Conservation (phyloP, 2,329 filamentous ascomycete species). For the Penicillium sp. region DNA sequence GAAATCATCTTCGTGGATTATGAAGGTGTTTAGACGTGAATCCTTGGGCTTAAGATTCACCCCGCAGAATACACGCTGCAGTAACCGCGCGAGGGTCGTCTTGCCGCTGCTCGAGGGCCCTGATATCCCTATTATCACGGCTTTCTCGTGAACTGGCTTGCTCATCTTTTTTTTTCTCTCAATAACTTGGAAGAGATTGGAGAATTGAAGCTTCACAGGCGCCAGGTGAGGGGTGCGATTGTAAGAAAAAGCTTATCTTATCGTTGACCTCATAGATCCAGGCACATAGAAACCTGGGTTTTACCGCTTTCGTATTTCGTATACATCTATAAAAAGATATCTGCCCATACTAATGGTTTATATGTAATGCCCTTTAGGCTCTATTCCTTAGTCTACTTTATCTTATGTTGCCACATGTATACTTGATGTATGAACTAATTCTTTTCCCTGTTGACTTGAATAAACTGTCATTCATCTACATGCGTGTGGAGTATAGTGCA, state of each 20-base stretch:
- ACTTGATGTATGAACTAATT: not conserved
- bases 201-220: not conserved
- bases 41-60: slow-evolving; percentile 5
- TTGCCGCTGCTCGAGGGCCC: slow-evolving; percentile 93
- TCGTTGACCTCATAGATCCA: not conserved
- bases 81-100: slow-evolving; percentile 82
- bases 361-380: too few relatives aligned
- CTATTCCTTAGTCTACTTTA: too few relatives aligned
- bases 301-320: too few relatives aligned
- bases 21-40: slow-evolving; percentile 53
- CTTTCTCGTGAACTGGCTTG: slow-evolving; percentile 12
- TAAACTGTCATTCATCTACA: not conserved
- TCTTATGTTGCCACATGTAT: not conserved
- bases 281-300: too few relatives aligned
- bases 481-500: not conserved
- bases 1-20: slow-evolving; percentile 96
- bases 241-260: slow-evolving; percentile 1
- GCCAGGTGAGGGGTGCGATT: not conserved
- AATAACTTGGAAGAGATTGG: slow-evolving; percentile 12
- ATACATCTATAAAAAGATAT: too few relatives aligned
- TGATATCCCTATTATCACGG: slow-evolving; percentile 74
- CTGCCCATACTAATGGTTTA: too few relatives aligned
- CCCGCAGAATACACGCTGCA: slow-evolving; percentile 74
- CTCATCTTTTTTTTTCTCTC: slow-evolving; percentile 2
- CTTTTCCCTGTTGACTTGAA: not conserved